Conservation (phyloP, 495 filamentous ascomycete species). For the Endocarpon pusillum region DNA sequence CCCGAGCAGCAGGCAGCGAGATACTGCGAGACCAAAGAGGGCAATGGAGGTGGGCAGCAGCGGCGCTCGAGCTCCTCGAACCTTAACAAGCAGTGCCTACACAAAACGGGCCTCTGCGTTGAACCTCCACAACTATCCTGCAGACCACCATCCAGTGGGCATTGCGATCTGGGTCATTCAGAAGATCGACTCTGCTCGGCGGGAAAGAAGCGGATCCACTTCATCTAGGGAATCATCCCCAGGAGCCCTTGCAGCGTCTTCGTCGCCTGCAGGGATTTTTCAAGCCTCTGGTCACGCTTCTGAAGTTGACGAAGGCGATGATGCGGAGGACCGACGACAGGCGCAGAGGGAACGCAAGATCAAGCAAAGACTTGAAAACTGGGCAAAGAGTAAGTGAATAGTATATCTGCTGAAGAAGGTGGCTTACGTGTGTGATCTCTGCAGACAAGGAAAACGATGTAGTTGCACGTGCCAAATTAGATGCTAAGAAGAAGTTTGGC, state of each 20-base stretch:
- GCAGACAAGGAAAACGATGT: conserved; percentile 1
- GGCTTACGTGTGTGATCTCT: background rate
- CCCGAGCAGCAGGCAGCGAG: no score
- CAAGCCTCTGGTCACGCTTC: background rate
- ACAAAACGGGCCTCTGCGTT: background rate
- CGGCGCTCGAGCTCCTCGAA: no score
- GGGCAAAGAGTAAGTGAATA: background rate
- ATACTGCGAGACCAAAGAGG: no score
- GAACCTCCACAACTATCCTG: conserved; percentile 1
- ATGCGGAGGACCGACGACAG: background rate
- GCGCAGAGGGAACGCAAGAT: background rate
- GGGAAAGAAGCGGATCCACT: background rate
- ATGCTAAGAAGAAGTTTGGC: no score
- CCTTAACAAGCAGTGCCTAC: no score
- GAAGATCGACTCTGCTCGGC: background rate
- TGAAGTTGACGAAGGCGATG: background rate
- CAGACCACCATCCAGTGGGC: background rate
- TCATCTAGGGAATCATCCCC: no score
- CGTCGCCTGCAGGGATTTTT: no score
- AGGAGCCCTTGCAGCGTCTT: background rate
- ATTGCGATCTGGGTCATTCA: conserved; percentile 1
- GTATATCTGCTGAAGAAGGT: background rate
- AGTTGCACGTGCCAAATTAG: conserved; percentile 1
- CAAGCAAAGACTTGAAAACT: background rate
- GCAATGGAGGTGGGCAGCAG: no score